Evolutionary conservation across 148 eudicot species (phyloP), one percentile per base, ranked within the genome.

Genomic region (Spergularia bocconei): DNA sequence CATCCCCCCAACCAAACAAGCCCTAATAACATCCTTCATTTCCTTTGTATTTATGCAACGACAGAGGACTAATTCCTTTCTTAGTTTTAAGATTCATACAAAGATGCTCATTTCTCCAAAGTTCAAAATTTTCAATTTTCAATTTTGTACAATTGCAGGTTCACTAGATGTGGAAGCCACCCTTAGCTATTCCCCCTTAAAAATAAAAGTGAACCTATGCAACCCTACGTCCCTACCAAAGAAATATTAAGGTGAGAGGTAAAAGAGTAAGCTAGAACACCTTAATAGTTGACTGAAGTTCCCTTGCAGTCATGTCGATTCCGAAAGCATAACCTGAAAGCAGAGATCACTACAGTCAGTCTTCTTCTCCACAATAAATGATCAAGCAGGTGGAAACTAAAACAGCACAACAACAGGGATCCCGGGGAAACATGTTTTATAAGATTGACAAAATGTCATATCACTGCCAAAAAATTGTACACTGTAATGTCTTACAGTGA

Each of bases 261-360:
- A 41, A 66, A 60, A 58, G 38, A 57, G 72, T 56, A 19, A 0
- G 6, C 23, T 2, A 41, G 17, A 74, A 52, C 38, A 80, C 97
- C 97, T 91, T 91, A 41, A 91, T 91, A 69, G 82, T 23, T 63
- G 97, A 79, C 76, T 91, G 97, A 77, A 91, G 89, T 79, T 91
- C 92, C 85, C 93, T 91, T 19, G 93, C 97, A 72, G 97, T 91
- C 97, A 91, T 90, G 74, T 91, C 97, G 77, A 91, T 80, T 57
- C 85, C 97, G 82, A 91, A 84, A 47, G 97, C 97, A 87, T 91
- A 91, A 72, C 97, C 97, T 91, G 86, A 71, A 82, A 50, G 12
- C 72, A 69, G 69, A 68, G 41, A 68, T 73, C 33, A 65, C 21
- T 13, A 6, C n/a, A 29, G 51, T 78, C 12, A 78, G 29, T 71